Percentiles rank a stretch among this genome's conserved stretches.
phyloP scores from a whole-genome alignment of 495 filamentous ascomycete genomes.

The Daldinia grandis region DNA sequence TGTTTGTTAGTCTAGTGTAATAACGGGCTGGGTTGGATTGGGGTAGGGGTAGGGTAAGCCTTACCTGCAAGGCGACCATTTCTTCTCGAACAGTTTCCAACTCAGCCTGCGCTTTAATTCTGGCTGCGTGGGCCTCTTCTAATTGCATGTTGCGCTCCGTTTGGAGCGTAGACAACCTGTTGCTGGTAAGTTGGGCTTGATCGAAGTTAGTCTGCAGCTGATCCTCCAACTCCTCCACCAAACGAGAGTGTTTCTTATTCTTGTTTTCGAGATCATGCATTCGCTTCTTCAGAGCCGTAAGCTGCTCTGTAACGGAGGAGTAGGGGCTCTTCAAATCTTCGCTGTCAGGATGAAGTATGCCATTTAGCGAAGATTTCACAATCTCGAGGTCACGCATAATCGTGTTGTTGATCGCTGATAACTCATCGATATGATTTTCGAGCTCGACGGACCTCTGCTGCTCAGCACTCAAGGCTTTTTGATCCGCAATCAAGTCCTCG shows the following conservation, averaged over 20 bases:
- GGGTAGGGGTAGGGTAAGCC: conserved; percentile 18
- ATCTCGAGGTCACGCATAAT: conserved; percentile 63
- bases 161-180: conserved; percentile 74
- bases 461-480: conserved; percentile 60
- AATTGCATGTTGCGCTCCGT: conserved; percentile 70
- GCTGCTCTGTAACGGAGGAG: conserved; percentile 70
- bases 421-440: conserved; percentile 56
- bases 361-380: conserved; percentile 56
- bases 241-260: conserved; percentile 82
- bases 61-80: conserved; percentile 72
- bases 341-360: conserved; percentile 53
- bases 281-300: conserved; percentile 76
- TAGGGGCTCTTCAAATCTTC: conserved; percentile 59
- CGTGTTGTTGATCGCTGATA: conserved; percentile 62
- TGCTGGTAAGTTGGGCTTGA: conserved; percentile 84
- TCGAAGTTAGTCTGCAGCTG: conserved; percentile 96
- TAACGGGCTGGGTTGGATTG: conserved; percentile 6
- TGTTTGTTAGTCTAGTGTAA: conserved; percentile 43
- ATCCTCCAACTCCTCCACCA: conserved; percentile 96
- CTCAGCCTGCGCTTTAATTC: conserved; percentile 59
- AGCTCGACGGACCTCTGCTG: conserved; percentile 64
- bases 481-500: conserved; percentile 58
- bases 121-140: conserved; percentile 64
- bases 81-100: conserved; percentile 70
- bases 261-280: conserved; percentile 69